phyloP scores from a whole-genome alignment of 768 basidiomycete genomes.

The Pleurotus ostreatus region DNA sequence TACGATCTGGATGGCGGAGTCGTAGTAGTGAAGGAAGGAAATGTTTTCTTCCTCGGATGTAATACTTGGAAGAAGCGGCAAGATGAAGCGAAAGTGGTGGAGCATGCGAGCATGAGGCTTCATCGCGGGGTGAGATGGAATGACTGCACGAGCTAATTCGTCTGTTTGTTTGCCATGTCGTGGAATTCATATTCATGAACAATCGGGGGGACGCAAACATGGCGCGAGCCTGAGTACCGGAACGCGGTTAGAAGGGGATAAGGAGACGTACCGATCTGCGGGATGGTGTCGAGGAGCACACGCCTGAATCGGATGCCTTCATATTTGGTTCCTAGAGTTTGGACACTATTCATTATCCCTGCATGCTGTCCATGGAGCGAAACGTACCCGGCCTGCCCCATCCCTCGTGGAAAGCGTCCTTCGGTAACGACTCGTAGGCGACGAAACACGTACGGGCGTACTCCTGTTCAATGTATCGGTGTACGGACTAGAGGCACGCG shows the following conservation, averaged over 20 bases:
- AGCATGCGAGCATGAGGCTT: constrained; percentile 76
- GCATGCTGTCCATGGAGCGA: not conserved
- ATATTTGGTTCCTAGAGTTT: constrained; percentile 48
- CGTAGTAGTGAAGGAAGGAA: constrained; percentile 70
- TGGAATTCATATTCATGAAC: not conserved
- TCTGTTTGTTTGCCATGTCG: constrained; percentile 35
- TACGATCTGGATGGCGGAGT: constrained; percentile 71
- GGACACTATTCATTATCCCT: not conserved
- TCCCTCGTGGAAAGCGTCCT: constrained; percentile 61
- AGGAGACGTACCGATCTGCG: constrained; percentile 54
- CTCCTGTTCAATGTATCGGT: constrained; percentile 67
- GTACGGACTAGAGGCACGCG: constrained; percentile 44
- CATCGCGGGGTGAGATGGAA: constrained; percentile 65
- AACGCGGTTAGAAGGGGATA: constrained; percentile 8
- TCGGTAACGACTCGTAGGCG: constrained; percentile 67
- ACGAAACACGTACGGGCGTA: constrained; percentile 73
- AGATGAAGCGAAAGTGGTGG: constrained; percentile 75
- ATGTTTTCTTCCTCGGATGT: constrained; percentile 55
- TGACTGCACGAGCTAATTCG: constrained; percentile 62
- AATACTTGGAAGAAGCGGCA: constrained; percentile 46
- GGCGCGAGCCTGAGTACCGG: not conserved
- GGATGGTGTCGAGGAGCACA: constrained; percentile 66
- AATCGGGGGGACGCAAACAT: constrained; percentile 1
- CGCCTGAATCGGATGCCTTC: constrained; percentile 63
- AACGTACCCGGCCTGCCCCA: constrained; percentile 69